Percentiles rank a stretch among this genome's conserved stretches.
Conservation (phyloP, 164 flowering plant genomes). For the Umbellularia californica region DNA sequence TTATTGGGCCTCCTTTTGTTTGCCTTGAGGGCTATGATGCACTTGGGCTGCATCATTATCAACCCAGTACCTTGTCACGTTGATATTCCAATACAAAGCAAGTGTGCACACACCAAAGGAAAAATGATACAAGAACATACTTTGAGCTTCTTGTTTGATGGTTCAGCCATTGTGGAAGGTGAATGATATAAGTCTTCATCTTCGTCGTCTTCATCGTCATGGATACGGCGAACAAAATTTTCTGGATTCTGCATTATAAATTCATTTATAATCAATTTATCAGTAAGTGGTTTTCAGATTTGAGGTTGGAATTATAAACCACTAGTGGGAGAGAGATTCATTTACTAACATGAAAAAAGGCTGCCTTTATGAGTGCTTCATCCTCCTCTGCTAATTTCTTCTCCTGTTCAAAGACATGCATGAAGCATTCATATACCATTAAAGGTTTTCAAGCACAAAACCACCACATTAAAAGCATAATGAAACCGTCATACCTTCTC, state of each 20-base stretch:
- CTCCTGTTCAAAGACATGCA: conserved; percentile 36
- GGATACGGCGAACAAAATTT: conserved; percentile 41
- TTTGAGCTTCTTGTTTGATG: conserved; percentile 23
- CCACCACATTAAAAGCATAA: background rate
- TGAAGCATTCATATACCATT: conserved; percentile 2
- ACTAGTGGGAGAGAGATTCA: background rate
- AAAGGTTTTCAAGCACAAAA: background rate
- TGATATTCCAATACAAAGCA: background rate
- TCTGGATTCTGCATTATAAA: conserved; percentile 35
- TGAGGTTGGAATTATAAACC: conserved; percentile 1
- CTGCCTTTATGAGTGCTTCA: conserved; percentile 72
- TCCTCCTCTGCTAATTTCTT: conserved; percentile 72
- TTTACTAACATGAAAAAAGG: conserved; percentile 50
- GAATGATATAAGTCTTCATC: conserved; percentile 33
- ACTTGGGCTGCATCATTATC: no score
- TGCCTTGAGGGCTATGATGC: no score
- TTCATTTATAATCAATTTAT: background rate
- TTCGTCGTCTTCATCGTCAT: conserved; percentile 47
- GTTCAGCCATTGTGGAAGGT: conserved; percentile 18
- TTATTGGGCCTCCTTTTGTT: background rate
- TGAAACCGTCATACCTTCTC: conserved; percentile 48
- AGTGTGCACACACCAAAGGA: background rate
- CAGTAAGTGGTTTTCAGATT: background rate
- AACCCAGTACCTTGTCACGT: background rate
- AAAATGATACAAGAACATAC: conserved; percentile 19